phyloP scores from a whole-genome alignment of 108 stramenopile genomes.

The Nannochloropsis gaditana region DNA sequence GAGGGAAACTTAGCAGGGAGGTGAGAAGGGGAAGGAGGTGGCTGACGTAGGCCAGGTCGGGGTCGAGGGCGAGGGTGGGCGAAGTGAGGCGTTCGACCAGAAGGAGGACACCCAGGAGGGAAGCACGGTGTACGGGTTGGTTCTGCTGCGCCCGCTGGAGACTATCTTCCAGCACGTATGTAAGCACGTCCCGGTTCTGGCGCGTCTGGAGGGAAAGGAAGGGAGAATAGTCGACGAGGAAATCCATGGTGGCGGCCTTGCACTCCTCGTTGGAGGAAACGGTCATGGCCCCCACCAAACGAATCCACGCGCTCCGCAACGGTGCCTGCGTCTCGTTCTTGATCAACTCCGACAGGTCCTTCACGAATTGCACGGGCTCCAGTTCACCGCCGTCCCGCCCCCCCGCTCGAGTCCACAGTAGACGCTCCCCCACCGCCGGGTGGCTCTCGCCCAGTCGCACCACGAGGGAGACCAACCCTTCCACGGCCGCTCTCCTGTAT shows the following conservation, averaged over 20 bases:
- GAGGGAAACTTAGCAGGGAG: not conserved
- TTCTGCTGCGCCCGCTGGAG: not conserved
- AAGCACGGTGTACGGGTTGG: not conserved
- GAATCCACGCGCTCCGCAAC: not conserved
- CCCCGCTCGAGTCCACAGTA: conserved; percentile 1
- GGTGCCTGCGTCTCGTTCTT: not conserved
- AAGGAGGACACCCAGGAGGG: not conserved
- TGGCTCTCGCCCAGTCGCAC: conserved; percentile 1
- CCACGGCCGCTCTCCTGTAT: not conserved
- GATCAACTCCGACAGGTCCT: not conserved
- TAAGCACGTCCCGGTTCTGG: not conserved
- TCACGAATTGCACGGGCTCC: not conserved
- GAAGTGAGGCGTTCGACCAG: not conserved
- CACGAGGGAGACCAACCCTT: not conserved
- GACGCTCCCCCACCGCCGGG: not conserved
- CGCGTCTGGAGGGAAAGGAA: not conserved
- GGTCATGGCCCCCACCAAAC: not conserved
- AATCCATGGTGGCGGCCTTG: not conserved
- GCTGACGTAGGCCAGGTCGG: not conserved
- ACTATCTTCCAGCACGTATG: not conserved
- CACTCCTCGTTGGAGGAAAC: not conserved
- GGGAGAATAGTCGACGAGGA: conserved; percentile 14
- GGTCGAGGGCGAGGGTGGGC: not conserved
- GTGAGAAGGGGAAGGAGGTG: conserved; percentile 4
- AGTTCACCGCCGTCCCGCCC: not conserved